Conservation (phyloP, 148 eudicot species). For the Silene uniflora region DNA sequence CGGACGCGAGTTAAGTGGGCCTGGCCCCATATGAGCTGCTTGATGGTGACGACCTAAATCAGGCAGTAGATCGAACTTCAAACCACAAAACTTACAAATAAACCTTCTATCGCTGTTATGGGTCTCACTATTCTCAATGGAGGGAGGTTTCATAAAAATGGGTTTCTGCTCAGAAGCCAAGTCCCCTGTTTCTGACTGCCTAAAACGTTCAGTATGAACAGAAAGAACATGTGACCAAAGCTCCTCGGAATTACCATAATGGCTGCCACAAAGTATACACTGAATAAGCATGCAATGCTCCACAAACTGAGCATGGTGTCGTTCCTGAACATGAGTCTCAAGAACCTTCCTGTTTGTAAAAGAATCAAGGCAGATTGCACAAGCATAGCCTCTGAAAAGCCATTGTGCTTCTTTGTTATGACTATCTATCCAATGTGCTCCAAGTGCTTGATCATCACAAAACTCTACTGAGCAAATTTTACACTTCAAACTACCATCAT, state of each 20-base stretch:
- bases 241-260: slow-evolving; percentile 79
- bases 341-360: slow-evolving; percentile 85
- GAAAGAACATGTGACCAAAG: slow-evolving; percentile 89
- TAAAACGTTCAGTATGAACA: slow-evolving; percentile 59
- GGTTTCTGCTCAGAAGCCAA: slow-evolving; percentile 33
- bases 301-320: slow-evolving; percentile 80
- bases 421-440: slow-evolving; percentile 70
- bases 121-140: slow-evolving; percentile 38
- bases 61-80: slow-evolving; percentile 88
- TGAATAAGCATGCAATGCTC: slow-evolving; percentile 92
- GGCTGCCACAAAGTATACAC: slow-evolving; percentile 83
- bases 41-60: slow-evolving; percentile 99
- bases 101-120: slow-evolving; percentile 46
- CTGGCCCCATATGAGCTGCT: slow-evolving; percentile 87
- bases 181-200: slow-evolving; percentile 36
- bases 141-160: slow-evolving; percentile 21
- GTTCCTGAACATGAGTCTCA: slow-evolving; percentile 88
- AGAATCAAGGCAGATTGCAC: slow-evolving; percentile 96
- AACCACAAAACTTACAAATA: slow-evolving; percentile 84
- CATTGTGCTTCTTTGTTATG: slow-evolving; percentile 97
- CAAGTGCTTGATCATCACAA: slow-evolving; percentile 60
- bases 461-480: slow-evolving; percentile 64
- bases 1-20: slow-evolving; percentile 39
- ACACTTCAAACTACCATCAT: slow-evolving; percentile 53
- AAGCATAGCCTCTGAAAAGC: slow-evolving; percentile 90